Conservation (phyloP, 208 protist species). For the Tritrichomonas foetus region DNA sequence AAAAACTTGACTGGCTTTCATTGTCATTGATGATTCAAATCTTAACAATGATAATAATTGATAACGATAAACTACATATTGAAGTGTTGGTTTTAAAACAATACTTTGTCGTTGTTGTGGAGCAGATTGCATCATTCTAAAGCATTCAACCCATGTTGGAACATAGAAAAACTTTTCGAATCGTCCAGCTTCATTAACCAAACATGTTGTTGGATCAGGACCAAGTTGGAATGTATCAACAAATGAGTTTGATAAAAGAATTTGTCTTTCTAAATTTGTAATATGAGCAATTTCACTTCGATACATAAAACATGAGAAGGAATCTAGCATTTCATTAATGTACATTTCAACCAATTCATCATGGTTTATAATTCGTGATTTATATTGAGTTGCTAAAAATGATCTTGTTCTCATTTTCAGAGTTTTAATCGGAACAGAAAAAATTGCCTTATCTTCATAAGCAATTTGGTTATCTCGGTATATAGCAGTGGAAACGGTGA, state of each 20-base stretch:
- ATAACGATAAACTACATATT: neutral
- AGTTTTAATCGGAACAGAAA: neutral
- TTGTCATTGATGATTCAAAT: neutral
- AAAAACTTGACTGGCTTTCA: neutral
- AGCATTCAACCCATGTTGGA: neutral
- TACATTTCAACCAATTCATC: neutral
- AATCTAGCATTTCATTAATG: neutral
- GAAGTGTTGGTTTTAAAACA: neutral
- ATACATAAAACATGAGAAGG: neutral
- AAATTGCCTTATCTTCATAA: neutral
- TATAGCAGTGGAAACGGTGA: neutral
- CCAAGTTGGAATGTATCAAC: neutral
- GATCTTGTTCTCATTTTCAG: neutral
- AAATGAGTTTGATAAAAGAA: neutral
- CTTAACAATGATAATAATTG: neutral
- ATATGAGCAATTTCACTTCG: neutral
- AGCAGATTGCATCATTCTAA: neutral
- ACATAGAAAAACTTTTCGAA: conserved; percentile 1
- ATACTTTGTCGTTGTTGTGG: neutral
- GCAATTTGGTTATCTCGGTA: neutral
- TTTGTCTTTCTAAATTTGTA: neutral
- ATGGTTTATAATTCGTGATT: neutral
- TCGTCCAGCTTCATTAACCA: neutral
- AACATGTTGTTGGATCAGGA: neutral
- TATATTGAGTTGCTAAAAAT: neutral